Base-by-base conservation (phyloP, 768 basidiomycete species). In the Termitomyces sp. region DNA sequence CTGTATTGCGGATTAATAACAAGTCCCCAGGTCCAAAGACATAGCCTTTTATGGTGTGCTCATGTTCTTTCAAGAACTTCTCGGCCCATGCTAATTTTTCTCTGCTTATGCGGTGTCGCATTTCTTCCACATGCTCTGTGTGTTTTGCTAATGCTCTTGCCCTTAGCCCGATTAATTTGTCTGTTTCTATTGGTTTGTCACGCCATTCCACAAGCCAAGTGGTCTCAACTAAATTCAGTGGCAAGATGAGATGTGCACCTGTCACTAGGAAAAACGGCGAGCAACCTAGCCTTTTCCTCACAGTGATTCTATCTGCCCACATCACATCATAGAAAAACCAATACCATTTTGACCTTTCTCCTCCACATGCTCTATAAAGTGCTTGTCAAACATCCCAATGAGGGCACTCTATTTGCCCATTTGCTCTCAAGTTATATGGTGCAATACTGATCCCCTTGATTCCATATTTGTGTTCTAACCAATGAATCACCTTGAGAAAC, bases 391-490 rank as follows among this genome's bases (percentile, higher is more conserved):
- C 56, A 40, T 63, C 59, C 35, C 58, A 66, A 57, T 74, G 44
- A 13, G 53, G 45, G 12, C 32, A 7, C 48, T 79, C 70, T 0
- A 77, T 62, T 0, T 70, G 54, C 0, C 78, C 68, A n/a, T 80
- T 78, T 10, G 36, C 36, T 18, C 18, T 16, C 1, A 7, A 38
- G n/a, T 38, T 38, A 18, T 79, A 80, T 0, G 68, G 60, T 0
- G 68, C 73, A 3, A 79, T 76, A 0, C 61, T 56, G 10, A 79
- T 77, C 36, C 77, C 73, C 0, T 54, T 45, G 12, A 80, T 75
- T 2, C 70, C 53, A n/a, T 71, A 71, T 10, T 58, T 56, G 13
- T 58, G 50, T 6, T 56, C 51, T 0, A 68, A 56, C 40, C 42
- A 56, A 1, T 63, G 45, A 3, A 45, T 12, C 5, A n/a, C 44